Evolutionary conservation across 2,329 filamentous ascomycete genomes (phyloP), one percentile per base, ranked within the genome.

Genomic region (Ceratocystis alfenasii): DNA sequence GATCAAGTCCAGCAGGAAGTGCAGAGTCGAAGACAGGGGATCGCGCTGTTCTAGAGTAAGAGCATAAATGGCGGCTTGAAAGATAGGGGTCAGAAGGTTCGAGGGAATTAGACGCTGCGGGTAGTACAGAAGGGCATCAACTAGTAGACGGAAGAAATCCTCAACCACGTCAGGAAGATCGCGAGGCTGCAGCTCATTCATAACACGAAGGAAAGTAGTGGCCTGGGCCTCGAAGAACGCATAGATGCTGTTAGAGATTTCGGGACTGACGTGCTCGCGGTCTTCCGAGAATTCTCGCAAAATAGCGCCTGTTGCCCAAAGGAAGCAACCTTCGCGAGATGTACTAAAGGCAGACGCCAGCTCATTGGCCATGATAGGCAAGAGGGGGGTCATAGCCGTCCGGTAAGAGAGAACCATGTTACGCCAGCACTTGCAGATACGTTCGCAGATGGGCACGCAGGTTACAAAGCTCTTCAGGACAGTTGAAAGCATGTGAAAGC

Each of bases 291-390:
- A 99, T 74, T 99, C 94, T 67, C 94, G 88, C 36, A 99, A 83
- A 69, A 99, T 95, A 7, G 93, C 90, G 69, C 92, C 89, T 1
- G 93, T 96, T 1, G 94, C 93, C 94, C 94, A 99, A n/a, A 99
- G 80, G 81, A 99, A 99, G 74, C 93, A 96, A 12, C 94, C 94
- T 76, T 99, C 93, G 68, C 87, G 84, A 10, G 93, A 96, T 20
- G 83, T 82, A 65, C 88, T 83, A 74, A 99, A 99, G 3, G 93
- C 92, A 69, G 81, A 82, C 0, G 90, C 90, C 66, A 99, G 83
- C 75, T 93, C 95, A 71, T 93, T 89, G 20, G 94, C 95, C 76
- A 99, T 85, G 22, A 85, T 83, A 0, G 89, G 88, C 57, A 99
- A 81, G 59, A 99, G 78, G 28, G 93, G 91, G 15, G 88, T 84